Percentiles rank a stretch among this genome's conserved stretches.
Conservation (phyloP, 257 asterid genomes). For the Solanum sitiens region DNA sequence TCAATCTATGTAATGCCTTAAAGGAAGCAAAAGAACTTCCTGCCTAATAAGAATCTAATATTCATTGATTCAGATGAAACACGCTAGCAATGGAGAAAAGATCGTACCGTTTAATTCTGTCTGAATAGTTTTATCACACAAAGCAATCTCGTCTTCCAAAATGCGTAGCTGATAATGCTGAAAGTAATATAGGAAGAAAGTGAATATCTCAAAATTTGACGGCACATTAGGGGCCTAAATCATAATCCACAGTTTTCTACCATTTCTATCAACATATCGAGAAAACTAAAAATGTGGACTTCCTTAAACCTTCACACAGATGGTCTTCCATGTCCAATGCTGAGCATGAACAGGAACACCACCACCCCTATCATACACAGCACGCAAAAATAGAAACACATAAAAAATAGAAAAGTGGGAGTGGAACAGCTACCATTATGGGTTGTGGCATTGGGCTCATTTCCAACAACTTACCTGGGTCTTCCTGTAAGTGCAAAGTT, state of each 20-base stretch:
- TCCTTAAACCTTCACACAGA: neutral
- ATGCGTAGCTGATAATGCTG: constrained; percentile 10
- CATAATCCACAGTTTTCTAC: neutral
- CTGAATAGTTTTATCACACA: constrained; percentile 11
- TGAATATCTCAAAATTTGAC: neutral
- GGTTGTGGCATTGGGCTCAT: neutral
- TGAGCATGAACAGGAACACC: neutral
- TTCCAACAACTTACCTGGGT: neutral
- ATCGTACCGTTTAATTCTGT: constrained; percentile 14
- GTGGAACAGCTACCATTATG: neutral
- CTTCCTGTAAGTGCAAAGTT: neutral
- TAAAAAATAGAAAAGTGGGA: neutral
- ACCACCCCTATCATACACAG: neutral
- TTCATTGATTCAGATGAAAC: neutral
- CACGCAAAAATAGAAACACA: neutral
- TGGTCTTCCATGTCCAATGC: neutral
- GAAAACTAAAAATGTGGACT: neutral
- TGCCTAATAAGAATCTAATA: neutral
- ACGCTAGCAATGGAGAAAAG: neutral
- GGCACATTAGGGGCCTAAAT: neutral
- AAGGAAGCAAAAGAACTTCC: neutral
- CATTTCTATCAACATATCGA: neutral
- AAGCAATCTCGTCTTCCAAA: constrained; percentile 16
- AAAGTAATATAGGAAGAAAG: neutral
- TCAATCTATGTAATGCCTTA: neutral